Base-by-base conservation (phyloP, 805 yeast species). In the Candida boidinii region DNA sequence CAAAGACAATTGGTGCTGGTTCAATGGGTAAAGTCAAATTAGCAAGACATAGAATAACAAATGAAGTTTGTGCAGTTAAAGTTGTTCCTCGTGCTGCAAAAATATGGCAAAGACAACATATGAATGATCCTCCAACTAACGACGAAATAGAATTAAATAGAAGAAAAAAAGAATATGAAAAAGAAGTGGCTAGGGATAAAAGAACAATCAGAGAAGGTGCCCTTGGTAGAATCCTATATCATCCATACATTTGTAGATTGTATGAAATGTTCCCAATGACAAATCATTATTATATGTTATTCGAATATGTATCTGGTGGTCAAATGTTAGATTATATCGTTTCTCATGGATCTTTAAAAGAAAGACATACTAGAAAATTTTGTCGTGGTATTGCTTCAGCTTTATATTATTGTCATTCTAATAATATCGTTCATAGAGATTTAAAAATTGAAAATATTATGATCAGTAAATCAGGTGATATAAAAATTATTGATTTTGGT, bases 1-100 rank as follows among this genome's bases (percentile, higher is more conserved):
- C 84, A 37, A 86, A 86, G 57, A 87, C 96, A 2, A 83, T 92
- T 29, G 99, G 99, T 27, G 95, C 97, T 2, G 98, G 99, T 3
- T 86, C 96, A 0, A 92, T 92, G 98, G 99, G 99, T 38, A 94
- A 90, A 56, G 99, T 92, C 31, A 92, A 92, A 60, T 66, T 92
- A 25, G 97, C 97, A 2, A 79, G 76, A 48, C 95, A 88, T 60
- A 73, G 82, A 43, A 58, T 75, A 23, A 85, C 96, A 1, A 74
- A 72, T 39, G 88, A 84, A 45, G 69, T 85, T 11, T 90, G 96
- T 60, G 94, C 94, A 0, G 88, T 90, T 18, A 90, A 90, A 54
- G 88, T 90, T 35, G 92, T 90, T 24, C 94, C 95, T 17, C 66
- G 94, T 45, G 96, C 96, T 6, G 80, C 86, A 5, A 80, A 76